Percentiles rank a stretch among this genome's conserved stretches.
Conservation (phyloP, 805 yeast species). For the Pichia gijzeniarum region DNA sequence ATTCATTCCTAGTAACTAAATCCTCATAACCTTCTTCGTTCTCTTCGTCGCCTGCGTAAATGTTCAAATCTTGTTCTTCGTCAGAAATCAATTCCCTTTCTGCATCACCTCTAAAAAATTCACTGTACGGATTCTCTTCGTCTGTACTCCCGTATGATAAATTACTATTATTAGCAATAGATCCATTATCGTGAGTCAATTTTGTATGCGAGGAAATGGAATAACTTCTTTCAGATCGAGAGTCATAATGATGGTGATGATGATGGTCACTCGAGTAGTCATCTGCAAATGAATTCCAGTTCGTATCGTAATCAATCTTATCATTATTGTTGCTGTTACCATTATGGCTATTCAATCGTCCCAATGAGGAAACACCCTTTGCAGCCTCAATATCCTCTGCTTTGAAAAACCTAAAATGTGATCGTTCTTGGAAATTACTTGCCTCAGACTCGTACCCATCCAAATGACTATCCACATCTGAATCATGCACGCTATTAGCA, state of each 20-base stretch:
- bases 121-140: conserved; percentile 15
- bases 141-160: conserved; percentile 11
- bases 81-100: conserved; percentile 14
- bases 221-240: conserved; percentile 5
- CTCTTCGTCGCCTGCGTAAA: conserved; percentile 16
- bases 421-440: conserved; percentile 31
- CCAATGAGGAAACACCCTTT: conserved; percentile 77
- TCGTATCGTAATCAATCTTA: conserved; percentile 64
- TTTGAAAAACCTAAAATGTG: conserved; percentile 73
- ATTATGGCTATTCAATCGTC: conserved; percentile 30
- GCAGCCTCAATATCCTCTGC: conserved; percentile 80
- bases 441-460: conserved; percentile 29
- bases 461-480: conserved; percentile 7
- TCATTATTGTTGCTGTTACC: conserved; percentile 22
- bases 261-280: conserved; percentile 24
- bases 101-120: conserved; percentile 15
- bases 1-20: conserved; percentile 7
- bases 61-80: conserved; percentile 12
- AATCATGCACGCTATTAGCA: conserved; percentile 32
- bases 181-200: not conserved
- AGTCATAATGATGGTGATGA: conserved; percentile 13
- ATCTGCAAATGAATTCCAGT: conserved; percentile 64
- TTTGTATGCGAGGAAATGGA: conserved; percentile 2
- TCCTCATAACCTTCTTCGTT: conserved; percentile 17
- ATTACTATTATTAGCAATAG: not conserved